A percentile compares a stretch with the other conserved stretches of the same genome.
Evolutionary conservation across 169 alveolate species (phyloP).

Genomic region (Theileria annulata): DNA sequence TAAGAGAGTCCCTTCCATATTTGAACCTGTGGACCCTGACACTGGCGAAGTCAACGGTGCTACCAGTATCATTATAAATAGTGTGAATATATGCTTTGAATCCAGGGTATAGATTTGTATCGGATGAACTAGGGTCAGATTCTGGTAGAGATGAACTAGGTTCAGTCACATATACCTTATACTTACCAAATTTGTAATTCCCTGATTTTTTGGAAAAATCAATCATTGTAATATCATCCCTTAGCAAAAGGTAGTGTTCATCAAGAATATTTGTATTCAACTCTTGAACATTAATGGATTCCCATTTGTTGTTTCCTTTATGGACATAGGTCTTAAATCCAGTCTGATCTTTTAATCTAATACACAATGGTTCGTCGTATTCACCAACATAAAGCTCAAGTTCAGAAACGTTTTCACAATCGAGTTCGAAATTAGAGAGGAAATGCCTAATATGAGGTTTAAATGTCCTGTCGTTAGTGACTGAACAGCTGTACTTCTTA

Average conservation of each 20-base stretch:
- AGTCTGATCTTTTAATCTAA: background rate
- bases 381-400: background rate
- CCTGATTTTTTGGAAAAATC: constrained; percentile 1
- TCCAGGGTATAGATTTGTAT: background rate
- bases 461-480: background rate
- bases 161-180: background rate
- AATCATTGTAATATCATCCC: background rate
- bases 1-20: background rate
- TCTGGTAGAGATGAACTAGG: background rate
- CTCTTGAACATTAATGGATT: background rate
- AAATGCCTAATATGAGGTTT: background rate
- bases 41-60: background rate
- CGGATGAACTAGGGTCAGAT: too few species aligned
- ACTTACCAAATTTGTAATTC: background rate
- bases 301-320: background rate
- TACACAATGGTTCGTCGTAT: background rate
- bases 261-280: background rate
- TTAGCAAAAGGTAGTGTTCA: background rate
- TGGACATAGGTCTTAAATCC: background rate
- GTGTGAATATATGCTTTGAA: background rate
- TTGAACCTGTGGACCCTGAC: background rate
- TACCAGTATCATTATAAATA: background rate
- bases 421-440: background rate
- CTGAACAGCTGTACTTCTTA: background rate
- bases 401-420: background rate